A percentile compares a stretch with the other conserved stretches of the same genome.
phyloP scores from a whole-genome alignment of 495 filamentous ascomycete genomes.

The Penicillium longicatenatum region DNA sequence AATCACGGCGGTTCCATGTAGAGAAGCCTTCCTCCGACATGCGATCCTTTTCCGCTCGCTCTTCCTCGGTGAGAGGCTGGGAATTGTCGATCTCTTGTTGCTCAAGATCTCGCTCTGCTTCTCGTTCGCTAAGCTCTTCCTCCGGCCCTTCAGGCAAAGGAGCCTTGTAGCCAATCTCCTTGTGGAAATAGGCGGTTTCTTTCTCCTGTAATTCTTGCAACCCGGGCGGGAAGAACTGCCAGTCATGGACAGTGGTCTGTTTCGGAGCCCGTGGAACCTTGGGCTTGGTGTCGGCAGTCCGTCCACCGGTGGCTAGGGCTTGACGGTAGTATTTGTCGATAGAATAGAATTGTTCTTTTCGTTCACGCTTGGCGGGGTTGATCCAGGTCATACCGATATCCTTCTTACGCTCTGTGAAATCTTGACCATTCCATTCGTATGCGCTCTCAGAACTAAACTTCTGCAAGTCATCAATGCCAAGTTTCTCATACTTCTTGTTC shows the following conservation, averaged over 20 bases:
- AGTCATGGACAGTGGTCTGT: constrained; percentile 89
- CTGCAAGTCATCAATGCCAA: constrained; percentile 97
- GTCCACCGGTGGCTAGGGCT: constrained; percentile 80
- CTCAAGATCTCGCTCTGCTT: constrained; percentile 84
- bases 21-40: constrained; percentile 86
- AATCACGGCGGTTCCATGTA: constrained; percentile 95
- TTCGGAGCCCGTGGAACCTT: constrained; percentile 96
- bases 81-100: constrained; percentile 93
- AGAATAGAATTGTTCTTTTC: constrained; percentile 96
- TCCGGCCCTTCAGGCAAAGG: constrained; percentile 82
- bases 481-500: constrained; percentile 91
- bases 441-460: constrained; percentile 97
- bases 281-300: constrained; percentile 85
- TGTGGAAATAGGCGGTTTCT: constrained; percentile 93
- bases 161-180: constrained; percentile 92
- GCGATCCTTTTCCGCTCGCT: constrained; percentile 77
- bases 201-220: constrained; percentile 90
- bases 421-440: constrained; percentile 98
- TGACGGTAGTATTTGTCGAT: constrained; percentile 99
- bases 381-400: constrained; percentile 97
- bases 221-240: constrained; percentile 88
- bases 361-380: constrained; percentile 96
- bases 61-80: constrained; percentile 83
- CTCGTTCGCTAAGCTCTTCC: constrained; percentile 77
- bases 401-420: constrained; percentile 87